Evolutionary conservation across 257 asterid genomes (phyloP).

Genomic region (Plantago elongata): DNA sequence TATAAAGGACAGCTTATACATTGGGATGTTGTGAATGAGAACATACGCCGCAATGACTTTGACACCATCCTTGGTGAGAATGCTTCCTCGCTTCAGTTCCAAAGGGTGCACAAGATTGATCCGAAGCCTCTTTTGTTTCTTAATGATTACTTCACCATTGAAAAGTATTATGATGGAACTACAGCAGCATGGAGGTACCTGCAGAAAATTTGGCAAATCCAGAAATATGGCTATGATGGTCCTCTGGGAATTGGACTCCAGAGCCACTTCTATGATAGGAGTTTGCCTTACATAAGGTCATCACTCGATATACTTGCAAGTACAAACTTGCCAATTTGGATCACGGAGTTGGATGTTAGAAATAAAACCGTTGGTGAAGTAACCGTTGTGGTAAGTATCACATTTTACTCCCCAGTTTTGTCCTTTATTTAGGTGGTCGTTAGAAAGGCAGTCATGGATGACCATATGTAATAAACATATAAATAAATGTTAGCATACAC

Average conservation of each 20-base stretch:
- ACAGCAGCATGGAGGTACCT: constrained; percentile 29
- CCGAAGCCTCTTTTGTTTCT: constrained; percentile 19
- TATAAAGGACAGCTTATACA: constrained; percentile 26
- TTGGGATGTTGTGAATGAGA: constrained; percentile 42
- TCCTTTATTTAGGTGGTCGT: no score
- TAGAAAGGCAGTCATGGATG: no score
- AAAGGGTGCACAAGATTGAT: constrained; percentile 26
- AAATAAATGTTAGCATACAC: no score
- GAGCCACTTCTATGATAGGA: constrained; percentile 18
- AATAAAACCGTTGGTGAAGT: neutral
- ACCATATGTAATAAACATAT: no score
- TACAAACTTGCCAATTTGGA: constrained; percentile 31
- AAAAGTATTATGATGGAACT: neutral
- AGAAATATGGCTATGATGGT: constrained; percentile 15
- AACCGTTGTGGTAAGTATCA: neutral
- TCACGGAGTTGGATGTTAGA: constrained; percentile 26
- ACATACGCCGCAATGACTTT: constrained; percentile 15
- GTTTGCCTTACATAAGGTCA: constrained; percentile 29
- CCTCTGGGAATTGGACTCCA: constrained; percentile 29
- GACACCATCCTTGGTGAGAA: constrained; percentile 11
- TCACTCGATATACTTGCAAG: constrained; percentile 24
- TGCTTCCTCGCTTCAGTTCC: constrained; percentile 5
- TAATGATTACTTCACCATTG: constrained; percentile 33
- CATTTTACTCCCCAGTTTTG: no score
- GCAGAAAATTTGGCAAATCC: constrained; percentile 18